Base-by-base conservation (phyloP, 177 flowering plant genomes). In the Vitis hybrid region DNA sequence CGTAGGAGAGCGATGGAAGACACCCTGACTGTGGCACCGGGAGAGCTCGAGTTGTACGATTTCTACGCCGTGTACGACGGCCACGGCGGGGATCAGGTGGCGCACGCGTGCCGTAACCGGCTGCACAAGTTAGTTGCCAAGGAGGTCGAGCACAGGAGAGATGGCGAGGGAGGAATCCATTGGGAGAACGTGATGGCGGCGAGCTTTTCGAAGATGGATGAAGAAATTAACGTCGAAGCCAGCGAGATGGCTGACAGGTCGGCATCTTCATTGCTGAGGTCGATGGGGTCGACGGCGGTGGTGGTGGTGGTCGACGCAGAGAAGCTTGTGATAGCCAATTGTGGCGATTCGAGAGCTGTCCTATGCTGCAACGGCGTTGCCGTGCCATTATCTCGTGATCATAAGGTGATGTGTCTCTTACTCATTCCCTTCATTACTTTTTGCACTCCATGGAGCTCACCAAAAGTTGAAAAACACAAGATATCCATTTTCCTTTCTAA, bases 1-100 rank as follows among this genome's bases (percentile, higher is more conserved):
- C 60, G 86, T 62, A 69, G 79, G 64, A 81, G 85, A 40, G 71
- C 2, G 60, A 83, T 81, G 88, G 86, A 83, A 56, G 88, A 85
- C 56, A 71, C 81, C 3, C 69, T 82, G 62, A 75, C 60, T 66
- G 75, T 51, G 27, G 46, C 46, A 0, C 46, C 46, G 8, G 70
- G 64, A 9, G 57, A 50, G 32, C 35, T 63, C 2, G 56, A 15
- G 1, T 14, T 68, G 69, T 82, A 71, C 56, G 77, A 75, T 6
- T 81, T 81, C 54, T 85, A 72, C 57, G 85, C 69, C 1, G 81
- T 81, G 16, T 83, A 76, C 64, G 88, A 85, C 72, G 88, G 88
- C 0, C 84, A 83, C 69, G 88, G 88, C 4, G 86, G 86, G 8
- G 5, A 65, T 1, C 14, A 2, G 52, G 87, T 83, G 62, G 73